Percentiles rank a stretch among this genome's conserved stretches.
phyloP scores from a whole-genome alignment of 176 grass and related monocot genomes.

The Carex littledalei region DNA sequence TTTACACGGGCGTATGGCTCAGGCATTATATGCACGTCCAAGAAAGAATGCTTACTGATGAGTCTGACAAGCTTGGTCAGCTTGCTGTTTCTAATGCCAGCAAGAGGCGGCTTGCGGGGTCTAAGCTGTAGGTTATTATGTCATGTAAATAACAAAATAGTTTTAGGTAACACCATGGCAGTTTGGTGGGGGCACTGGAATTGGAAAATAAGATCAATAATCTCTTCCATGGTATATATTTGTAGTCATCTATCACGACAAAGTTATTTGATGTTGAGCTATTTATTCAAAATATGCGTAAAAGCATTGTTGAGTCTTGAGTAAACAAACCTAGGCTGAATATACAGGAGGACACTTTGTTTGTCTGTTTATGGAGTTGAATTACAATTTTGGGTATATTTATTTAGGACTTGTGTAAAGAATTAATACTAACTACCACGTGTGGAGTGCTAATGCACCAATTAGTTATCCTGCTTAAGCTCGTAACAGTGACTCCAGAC shows the following conservation, averaged over 20 bases:
- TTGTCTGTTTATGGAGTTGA: not conserved
- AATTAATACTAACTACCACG: not conserved
- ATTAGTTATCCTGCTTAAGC: too few species aligned
- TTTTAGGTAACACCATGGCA: not conserved
- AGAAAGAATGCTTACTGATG: slow-evolving; percentile 41
- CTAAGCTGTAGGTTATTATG: slow-evolving; percentile 32
- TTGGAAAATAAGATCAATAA: not conserved
- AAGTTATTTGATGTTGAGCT: not conserved
- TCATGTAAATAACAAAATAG: not conserved
- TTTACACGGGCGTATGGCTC: slow-evolving; percentile 66
- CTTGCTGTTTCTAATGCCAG: slow-evolving; percentile 82
- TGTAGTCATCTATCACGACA: not conserved
- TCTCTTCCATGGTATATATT: not conserved
- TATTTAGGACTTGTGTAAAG: not conserved
- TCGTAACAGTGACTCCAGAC: too few species aligned
- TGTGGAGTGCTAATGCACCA: not conserved
- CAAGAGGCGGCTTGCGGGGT: slow-evolving; percentile 60
- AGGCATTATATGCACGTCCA: slow-evolving; percentile 56
- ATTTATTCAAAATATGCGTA: not conserved
- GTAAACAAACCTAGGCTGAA: not conserved
- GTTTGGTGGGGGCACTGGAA: not conserved
- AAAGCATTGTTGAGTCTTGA: not conserved
- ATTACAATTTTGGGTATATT: not conserved
- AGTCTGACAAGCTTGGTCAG: slow-evolving; percentile 54
- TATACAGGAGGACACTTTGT: not conserved